phyloP scores from a whole-genome alignment of 768 basidiomycete genomes.

The Daedaleopsis nitida region DNA sequence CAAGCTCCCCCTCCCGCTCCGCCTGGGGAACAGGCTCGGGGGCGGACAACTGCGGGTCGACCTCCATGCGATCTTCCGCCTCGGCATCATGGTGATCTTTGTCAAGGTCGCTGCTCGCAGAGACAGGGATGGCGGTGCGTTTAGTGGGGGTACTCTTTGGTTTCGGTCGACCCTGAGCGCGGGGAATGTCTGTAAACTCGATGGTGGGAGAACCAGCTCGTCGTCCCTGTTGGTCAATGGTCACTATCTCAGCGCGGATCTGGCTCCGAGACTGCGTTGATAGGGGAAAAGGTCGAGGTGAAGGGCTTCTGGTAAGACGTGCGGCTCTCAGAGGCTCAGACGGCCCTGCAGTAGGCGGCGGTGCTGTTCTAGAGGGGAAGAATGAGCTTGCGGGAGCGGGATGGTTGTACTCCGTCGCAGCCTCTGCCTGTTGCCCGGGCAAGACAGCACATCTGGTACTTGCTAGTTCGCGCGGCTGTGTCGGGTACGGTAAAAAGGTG shows the following conservation, averaged over 20 bases:
- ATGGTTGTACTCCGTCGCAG: neutral
- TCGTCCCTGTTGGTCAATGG: slow-evolving; percentile 15
- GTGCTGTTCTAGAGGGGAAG: neutral
- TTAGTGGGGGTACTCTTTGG: neutral
- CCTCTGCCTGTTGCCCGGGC: neutral
- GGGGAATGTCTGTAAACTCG: neutral
- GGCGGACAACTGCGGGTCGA: neutral
- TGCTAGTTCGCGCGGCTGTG: too few relatives aligned
- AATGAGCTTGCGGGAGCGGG: neutral
- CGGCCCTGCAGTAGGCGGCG: neutral
- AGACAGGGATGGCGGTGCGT: neutral
- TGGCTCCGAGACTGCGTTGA: neutral
- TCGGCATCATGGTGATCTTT: neutral
- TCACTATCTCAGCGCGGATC: slow-evolving; percentile 12
- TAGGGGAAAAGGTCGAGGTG: neutral
- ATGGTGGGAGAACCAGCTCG: slow-evolving; percentile 11
- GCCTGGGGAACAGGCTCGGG: neutral
- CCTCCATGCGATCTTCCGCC: slow-evolving; percentile 1
- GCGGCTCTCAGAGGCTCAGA: neutral
- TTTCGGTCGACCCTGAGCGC: neutral
- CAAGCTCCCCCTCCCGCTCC: neutral
- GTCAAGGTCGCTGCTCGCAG: neutral
- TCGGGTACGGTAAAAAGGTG: too few relatives aligned
- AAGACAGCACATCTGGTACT: neutral
- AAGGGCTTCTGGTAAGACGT: neutral